Evolutionary conservation across 306 rosid genomes (phyloP).

Genomic region (Sicyos edulis): DNA sequence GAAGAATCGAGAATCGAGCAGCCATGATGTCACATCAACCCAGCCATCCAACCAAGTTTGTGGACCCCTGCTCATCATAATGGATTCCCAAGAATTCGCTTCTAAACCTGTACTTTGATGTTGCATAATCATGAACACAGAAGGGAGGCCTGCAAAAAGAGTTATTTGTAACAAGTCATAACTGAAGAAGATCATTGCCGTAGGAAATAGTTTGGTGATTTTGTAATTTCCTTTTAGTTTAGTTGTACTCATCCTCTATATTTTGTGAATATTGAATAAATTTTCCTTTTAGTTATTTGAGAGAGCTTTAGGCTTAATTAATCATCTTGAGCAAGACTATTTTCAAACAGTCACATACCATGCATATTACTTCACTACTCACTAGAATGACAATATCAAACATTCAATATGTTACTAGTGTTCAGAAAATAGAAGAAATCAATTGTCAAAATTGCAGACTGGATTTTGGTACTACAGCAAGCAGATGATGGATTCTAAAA

Average conservation of each 20-base stretch:
- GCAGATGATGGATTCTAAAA: not conserved
- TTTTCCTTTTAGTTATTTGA: not conserved
- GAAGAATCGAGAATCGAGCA: not conserved
- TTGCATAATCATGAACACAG: slow-evolving; percentile 68
- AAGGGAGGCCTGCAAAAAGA: slow-evolving; percentile 54
- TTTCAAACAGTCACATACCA: not conserved
- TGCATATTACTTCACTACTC: not conserved
- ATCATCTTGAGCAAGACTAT: not conserved
- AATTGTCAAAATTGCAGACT: not conserved
- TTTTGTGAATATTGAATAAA: not conserved
- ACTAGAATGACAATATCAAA: not conserved
- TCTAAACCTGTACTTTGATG: slow-evolving; percentile 73
- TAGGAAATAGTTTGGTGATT: not conserved
- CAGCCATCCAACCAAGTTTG: not conserved
- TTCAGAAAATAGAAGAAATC: slow-evolving; percentile 9
- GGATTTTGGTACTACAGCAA: not conserved
- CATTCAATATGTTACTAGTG: not conserved
- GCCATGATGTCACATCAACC: not conserved
- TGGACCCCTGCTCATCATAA: not conserved
- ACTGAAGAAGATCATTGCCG: not conserved
- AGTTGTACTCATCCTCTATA: not conserved
- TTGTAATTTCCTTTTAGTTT: not conserved
- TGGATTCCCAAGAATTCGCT: slow-evolving; percentile 68
- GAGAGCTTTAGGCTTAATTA: not conserved
- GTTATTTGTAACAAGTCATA: not conserved